Conservation (phyloP, 495 filamentous ascomycete genomes). For the Aspergillus nanangensis region DNA sequence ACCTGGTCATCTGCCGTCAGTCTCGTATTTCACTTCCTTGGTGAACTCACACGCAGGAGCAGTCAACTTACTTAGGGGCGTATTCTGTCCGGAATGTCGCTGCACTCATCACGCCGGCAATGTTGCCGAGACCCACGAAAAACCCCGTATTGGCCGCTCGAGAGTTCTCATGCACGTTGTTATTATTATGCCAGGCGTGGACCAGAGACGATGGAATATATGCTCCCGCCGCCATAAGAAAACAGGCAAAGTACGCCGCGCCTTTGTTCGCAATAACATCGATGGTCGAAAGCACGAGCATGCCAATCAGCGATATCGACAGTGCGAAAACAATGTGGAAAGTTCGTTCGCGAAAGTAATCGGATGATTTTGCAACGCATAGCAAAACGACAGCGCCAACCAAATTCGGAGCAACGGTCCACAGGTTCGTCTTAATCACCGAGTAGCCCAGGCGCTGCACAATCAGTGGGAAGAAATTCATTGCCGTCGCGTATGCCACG, state of each 20-base stretch:
- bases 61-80: slow-evolving; percentile 50
- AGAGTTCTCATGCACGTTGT: slow-evolving; percentile 62
- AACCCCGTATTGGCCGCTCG: slow-evolving; percentile 37
- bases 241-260: slow-evolving; percentile 68
- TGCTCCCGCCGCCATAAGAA: slow-evolving; percentile 65
- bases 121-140: slow-evolving; percentile 60
- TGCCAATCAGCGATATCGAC: slow-evolving; percentile 61
- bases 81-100: slow-evolving; percentile 67
- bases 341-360: slow-evolving; percentile 56
- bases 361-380: slow-evolving; percentile 58
- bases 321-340: slow-evolving; percentile 65
- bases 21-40: no score
- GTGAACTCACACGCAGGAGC: neutral
- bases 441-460: slow-evolving; percentile 54
- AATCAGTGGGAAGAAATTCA: slow-evolving; percentile 41
- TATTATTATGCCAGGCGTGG: slow-evolving; percentile 66
- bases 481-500: slow-evolving; percentile 28
- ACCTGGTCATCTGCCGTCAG: slow-evolving; percentile 11
- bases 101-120: slow-evolving; percentile 65
- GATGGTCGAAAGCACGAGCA: slow-evolving; percentile 62
- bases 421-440: slow-evolving; percentile 63
- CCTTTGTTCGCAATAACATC: slow-evolving; percentile 51
- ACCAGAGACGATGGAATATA: slow-evolving; percentile 38
- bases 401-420: slow-evolving; percentile 65
- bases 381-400: slow-evolving; percentile 61